Base-by-base conservation (phyloP, 352 stramenopile genomes). In the Pythium folliculosum region DNA sequence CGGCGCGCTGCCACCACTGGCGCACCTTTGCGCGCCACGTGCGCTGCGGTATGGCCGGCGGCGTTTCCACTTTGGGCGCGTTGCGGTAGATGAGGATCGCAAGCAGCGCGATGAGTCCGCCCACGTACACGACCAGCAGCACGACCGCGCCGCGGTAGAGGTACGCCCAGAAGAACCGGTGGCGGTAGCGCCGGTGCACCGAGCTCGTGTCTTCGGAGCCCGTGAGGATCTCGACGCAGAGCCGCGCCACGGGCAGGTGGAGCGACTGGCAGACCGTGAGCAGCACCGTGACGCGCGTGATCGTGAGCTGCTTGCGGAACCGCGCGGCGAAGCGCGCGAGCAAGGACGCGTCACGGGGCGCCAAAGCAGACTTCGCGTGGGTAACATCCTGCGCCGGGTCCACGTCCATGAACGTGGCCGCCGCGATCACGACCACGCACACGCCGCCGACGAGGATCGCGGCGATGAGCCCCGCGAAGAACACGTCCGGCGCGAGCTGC, bases 191-290 rank as follows among this genome's bases (percentile, higher is more conserved):
- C 14, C n/a, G 19, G 38, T 49, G 55, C 9, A 70, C 27, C 3
- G 43, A 47, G 37, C 37, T 70, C 14, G 43, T 56, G 17, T 38
- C 23, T 10, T n/a, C 8, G 9, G 40, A 37, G 17, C 56, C 64
- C 14, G 59, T 54, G 23, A 80, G 61, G 13, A 88, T 72, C 12
- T 85, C 75, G 21, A 88, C 60, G 21, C 58, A 72, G 0, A 84
- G 50, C 12, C 73, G 61, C 4, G 76, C 80, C 9, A 84, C 40
- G 5, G 80, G 80, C 14, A 88, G 58, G 38, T 88, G 83, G 6
- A 83, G 62, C 2, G 69, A 77, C 13, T 83, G 66, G 43, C 73
- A 82, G 17, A 70, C 54, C 2, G 78, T 85, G 32, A 84, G 70
- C 7, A 84, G 58, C 32, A 68, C 72, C 10, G 78, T 87, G 56